phyloP scores from a whole-genome alignment of 805 yeast species.

The Monosporozyma siamensis region DNA sequence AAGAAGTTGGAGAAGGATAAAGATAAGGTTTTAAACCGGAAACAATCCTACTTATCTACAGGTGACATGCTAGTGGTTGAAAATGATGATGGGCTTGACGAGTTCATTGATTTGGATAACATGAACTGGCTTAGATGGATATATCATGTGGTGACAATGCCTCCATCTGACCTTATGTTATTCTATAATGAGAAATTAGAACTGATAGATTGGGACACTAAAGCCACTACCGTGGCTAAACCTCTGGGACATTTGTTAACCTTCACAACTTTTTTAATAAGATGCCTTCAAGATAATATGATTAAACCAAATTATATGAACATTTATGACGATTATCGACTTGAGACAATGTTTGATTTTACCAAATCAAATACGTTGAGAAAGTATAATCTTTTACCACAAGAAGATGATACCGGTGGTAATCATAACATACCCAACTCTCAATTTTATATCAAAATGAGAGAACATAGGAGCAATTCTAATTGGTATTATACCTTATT shows the following conservation, averaged over 20 bases:
- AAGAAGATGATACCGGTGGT: neutral
- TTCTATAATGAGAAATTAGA: slow-evolving; percentile 17
- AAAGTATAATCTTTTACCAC: slow-evolving; percentile 13
- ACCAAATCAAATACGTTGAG: slow-evolving; percentile 20
- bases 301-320: slow-evolving; percentile 21
- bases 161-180: slow-evolving; percentile 17
- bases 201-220: slow-evolving; percentile 26
- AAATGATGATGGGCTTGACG: slow-evolving; percentile 4
- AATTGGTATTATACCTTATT: slow-evolving; percentile 12
- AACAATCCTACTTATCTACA: neutral
- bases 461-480: neutral
- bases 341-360: slow-evolving; percentile 18
- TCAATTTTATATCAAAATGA: neutral
- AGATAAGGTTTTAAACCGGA: neutral
- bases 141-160: slow-evolving; percentile 6
- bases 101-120: slow-evolving; percentile 1
- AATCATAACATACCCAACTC: too few species aligned
- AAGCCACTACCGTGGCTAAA: slow-evolving; percentile 17
- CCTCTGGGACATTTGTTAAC: slow-evolving; percentile 22
- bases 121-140: slow-evolving; percentile 7
- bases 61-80: neutral
- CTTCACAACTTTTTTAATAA: slow-evolving; percentile 12
- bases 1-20: neutral
- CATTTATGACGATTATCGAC: slow-evolving; percentile 6
- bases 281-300: slow-evolving; percentile 25